Base-by-base conservation (phyloP, 768 basidiomycete species). In the Phylloporus scabripes region DNA sequence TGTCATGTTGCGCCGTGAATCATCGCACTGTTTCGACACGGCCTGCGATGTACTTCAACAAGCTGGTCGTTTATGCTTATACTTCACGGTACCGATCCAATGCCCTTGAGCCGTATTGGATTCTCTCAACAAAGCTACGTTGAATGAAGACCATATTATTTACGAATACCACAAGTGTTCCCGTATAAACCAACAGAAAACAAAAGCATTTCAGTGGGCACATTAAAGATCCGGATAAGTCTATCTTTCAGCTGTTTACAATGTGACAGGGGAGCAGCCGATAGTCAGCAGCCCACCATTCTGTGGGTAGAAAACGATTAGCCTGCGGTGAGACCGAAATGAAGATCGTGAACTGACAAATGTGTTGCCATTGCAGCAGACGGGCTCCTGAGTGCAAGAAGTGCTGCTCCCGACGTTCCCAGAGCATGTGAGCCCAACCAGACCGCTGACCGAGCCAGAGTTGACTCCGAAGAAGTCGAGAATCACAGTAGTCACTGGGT, bases 291-390 rank as follows among this genome's bases (percentile, higher is more conserved):
- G 15, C 7, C 39, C 39, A 8, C 37, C 37, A n/a, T 21, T 38
- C 39, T 40, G 39, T 9, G 21, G 3, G 40, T 9, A 15, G 3
- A 2, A 14, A 26, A 41, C 15, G 15, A 26, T 41, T 21, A 38
- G 37, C 12, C 11, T 12, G 17, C 37, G 37, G 14, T 17, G 1
- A 2, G 33, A 28, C 14, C 14, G 29, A 31, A 11, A 6, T 4
- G 11, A 11, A 18, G 0, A 8, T 8, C 11, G 7, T 8, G 5
- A 4, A 26, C 56, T 53, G 4, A 60, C 59, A 7, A 37, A 51
- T 3, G 3, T 17, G 9, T 60, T 58, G 4, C 39, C 40, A 2
- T 34, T 42, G 46, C 60, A 60, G 23, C 60, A 60, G 33, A 62
- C 53, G 0, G 60, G 23, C 32, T 62, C 44, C 41, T 50, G 38